Base-by-base conservation (phyloP, 2,329 filamentous ascomycete genomes). In the Hymenoscyphus fraxineus region DNA sequence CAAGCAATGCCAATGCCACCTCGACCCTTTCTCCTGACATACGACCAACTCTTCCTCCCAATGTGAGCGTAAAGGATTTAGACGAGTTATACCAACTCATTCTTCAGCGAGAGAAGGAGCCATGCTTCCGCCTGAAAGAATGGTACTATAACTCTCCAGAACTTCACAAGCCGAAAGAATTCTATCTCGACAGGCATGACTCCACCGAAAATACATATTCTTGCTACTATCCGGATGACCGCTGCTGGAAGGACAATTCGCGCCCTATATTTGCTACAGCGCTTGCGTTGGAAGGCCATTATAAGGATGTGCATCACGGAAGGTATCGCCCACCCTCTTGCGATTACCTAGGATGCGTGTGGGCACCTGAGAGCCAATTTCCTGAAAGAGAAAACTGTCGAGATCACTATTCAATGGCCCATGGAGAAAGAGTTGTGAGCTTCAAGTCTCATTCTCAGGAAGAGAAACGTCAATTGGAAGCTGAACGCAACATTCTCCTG, bases 211-310 rank as follows among this genome's bases (percentile, higher is more conserved):
- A 59, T 1, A 22, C 51, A 35, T 67, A 69, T 51, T 65, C 66
- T 0, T 73, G 72, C 27, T 63, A 62, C 39, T 72, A 63, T 40
- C 72, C 72, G 16, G 65, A 58, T 12, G 16, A 44, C 9, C 59
- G 59, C 31, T 73, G 72, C 51, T 55, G 64, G 19, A 63, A 66
- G 32, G 62, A 64, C 22, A 35, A 56, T 31, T 16, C 22, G 40
- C 64, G 51, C 10, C 60, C 47, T 15, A 31, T 56, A 9, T 77
- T 76, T 66, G 59, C 59, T 1, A 69, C 76, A 47, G 70, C 72
- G 22, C 75, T 75, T 1, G 77, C 79, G 68, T 76, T 80, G 58
- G 73, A 77, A 27, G 81, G 83, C 64, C 81, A 83, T 66, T 71
- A 80, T 44, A 73, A 80, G 32, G 79, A 81, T 60, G 81, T 76